Conservation (phyloP, 495 filamentous ascomycete species). For the Hamigera avellanea region DNA sequence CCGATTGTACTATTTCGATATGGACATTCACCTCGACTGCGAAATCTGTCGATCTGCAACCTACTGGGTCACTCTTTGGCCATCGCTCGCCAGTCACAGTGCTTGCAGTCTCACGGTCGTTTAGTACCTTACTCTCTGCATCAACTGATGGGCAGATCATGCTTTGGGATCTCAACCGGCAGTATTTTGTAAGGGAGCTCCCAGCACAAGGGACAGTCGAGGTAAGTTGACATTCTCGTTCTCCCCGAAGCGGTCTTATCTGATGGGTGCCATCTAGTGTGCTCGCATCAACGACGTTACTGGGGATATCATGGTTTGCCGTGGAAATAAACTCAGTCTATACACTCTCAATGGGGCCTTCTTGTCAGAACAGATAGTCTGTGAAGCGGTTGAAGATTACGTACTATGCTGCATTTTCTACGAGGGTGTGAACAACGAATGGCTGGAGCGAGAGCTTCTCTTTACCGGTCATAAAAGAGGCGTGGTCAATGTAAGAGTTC, state of each 20-base stretch:
- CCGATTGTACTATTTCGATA: slow-evolving; percentile 80
- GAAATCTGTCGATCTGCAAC: slow-evolving; percentile 68
- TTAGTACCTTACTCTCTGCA: slow-evolving; percentile 73
- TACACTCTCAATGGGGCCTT: slow-evolving; percentile 83
- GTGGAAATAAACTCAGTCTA: slow-evolving; percentile 57
- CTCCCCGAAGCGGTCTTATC: neutral
- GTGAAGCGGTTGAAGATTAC: slow-evolving; percentile 56
- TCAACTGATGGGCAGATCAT: slow-evolving; percentile 71
- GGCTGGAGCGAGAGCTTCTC: slow-evolving; percentile 75
- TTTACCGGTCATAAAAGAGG: slow-evolving; percentile 83
- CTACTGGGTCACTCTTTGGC: slow-evolving; percentile 74
- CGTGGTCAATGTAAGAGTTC: slow-evolving; percentile 54
- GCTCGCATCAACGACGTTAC: slow-evolving; percentile 80
- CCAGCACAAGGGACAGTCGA: slow-evolving; percentile 39
- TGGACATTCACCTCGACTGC: slow-evolving; percentile 55
- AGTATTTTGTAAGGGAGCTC: slow-evolving; percentile 72
- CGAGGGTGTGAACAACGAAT: slow-evolving; percentile 84
- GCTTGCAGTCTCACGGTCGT: slow-evolving; percentile 75
- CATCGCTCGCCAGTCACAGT: slow-evolving; percentile 71
- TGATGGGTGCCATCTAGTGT: slow-evolving; percentile 37
- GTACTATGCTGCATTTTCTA: slow-evolving; percentile 83
- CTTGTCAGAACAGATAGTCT: slow-evolving; percentile 69
- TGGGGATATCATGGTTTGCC: slow-evolving; percentile 77
- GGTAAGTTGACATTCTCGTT: slow-evolving; percentile 18
- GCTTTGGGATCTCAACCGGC: slow-evolving; percentile 88